Base-by-base conservation (phyloP, 2,329 filamentous ascomycete genomes). In the Sporothrix luriei region DNA sequence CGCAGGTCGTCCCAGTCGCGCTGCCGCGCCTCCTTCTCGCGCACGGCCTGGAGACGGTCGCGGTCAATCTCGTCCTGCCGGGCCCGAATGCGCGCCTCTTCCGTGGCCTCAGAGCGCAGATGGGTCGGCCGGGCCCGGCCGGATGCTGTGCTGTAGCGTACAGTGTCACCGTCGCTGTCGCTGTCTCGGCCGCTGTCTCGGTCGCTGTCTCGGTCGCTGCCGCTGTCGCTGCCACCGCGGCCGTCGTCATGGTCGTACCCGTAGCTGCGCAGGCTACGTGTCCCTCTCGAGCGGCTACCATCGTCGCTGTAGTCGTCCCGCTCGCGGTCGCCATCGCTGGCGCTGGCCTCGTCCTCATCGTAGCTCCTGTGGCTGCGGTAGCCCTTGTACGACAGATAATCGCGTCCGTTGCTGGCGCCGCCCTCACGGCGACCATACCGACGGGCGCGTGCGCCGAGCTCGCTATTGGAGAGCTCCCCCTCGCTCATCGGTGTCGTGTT, bases 1-100 rank as follows among this genome's bases (percentile, higher is more conserved):
- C 70, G 70, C 69, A 61, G 43, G 5, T 14, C 43, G 14, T 72
- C 71, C 71, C 71, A 72, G 14, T 68, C 68, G 26, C 69, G 69
- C 64, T 68, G 71, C 9, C 66, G 61, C 33, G 52, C 49, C 3
- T 62, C 68, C 29, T 62, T n/a, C 1, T 38, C 64, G 24, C 43
- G 49, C 19, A 38, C 16, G 13, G 40, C 62, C 19, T 26, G 55
- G 1, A 33, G 51, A 38, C 57, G 65, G 64, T 69, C 71, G 48
- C 13, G 64, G 51, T 71, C 68, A 19, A 68, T 19, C 3, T 29
- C 69, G 5, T 14, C 59, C 54, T 62, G 65, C 26, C 65, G 68
- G 5, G 46, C 55, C 4, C 48, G 62, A 38, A 72, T 29, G n/a
- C 51, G 68, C 9, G 65, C 68, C 26, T 67, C 68, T 4, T 33